Evolutionary conservation across 2,329 filamentous ascomycete genomes (phyloP).

Genomic region (Cryoendolithus antarcticus): DNA sequence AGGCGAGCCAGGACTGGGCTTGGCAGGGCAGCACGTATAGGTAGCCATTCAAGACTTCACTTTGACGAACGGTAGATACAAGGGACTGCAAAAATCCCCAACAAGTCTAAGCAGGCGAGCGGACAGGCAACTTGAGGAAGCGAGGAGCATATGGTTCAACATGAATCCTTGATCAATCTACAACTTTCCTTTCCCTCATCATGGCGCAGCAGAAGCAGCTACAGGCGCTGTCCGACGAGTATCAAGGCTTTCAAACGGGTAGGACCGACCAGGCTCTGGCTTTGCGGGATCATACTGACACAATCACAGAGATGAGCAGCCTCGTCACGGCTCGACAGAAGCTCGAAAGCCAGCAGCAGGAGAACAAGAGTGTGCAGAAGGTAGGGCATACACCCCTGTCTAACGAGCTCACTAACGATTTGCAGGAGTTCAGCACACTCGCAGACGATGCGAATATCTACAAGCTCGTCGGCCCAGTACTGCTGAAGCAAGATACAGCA

Average conservation of each 20-base stretch:
- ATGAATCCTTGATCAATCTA: too few species aligned
- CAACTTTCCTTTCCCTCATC: too few species aligned
- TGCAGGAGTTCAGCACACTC: slow-evolving; percentile 70
- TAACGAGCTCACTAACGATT: too few species aligned
- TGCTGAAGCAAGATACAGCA: slow-evolving; percentile 85
- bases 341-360: slow-evolving; percentile 85
- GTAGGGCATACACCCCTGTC: too few species aligned
- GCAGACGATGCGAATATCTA: slow-evolving; percentile 81
- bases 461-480: slow-evolving; percentile 84
- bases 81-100: too few species aligned
- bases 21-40: too few species aligned
- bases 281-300: not conserved
- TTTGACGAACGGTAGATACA: too few species aligned
- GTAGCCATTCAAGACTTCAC: too few species aligned
- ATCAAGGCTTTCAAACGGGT: slow-evolving; percentile 77
- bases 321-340: slow-evolving; percentile 72
- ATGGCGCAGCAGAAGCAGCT: slow-evolving; percentile 59
- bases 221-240: slow-evolving; percentile 76
- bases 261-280: slow-evolving; percentile 2
- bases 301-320: slow-evolving; percentile 58
- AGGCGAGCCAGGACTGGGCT: too few species aligned
- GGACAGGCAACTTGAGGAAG: too few species aligned
- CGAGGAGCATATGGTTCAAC: too few species aligned
- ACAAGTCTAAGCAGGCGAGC: too few species aligned
- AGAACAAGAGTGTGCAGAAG: slow-evolving; percentile 79